Evolutionary conservation across 1,284 basidiomycete species (phyloP).

Genomic region (Sphagnurus paluster): DNA sequence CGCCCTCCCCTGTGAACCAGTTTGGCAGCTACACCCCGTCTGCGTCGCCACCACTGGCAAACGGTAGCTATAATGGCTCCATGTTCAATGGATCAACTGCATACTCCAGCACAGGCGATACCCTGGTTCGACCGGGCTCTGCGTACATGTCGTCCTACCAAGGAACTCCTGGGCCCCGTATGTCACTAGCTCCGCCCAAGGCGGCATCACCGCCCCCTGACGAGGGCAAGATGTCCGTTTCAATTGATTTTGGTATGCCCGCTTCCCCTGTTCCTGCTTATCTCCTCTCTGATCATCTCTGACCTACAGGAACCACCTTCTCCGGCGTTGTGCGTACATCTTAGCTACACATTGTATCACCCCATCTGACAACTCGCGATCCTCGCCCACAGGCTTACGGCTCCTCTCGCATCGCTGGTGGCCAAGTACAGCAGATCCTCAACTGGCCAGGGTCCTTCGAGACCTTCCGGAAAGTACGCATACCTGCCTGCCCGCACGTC

Average conservation of each 20-base stretch:
- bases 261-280: not conserved
- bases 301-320: conserved; percentile 69
- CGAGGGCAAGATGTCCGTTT: conserved; percentile 70
- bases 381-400: conserved; percentile 61
- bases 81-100: conserved; percentile 22
- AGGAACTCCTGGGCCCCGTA: conserved; percentile 21
- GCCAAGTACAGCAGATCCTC: conserved; percentile 74
- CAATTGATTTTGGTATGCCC: conserved; percentile 76
- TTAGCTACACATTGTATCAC: conserved; percentile 1
- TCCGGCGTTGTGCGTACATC: conserved; percentile 69
- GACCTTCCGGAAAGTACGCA: conserved; percentile 66
- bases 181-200: conserved; percentile 24
- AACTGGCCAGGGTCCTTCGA: conserved; percentile 79
- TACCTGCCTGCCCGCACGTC: not conserved
- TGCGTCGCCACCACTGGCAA: conserved; percentile 17
- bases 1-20: conserved; percentile 28
- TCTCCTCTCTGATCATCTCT: conserved; percentile 5
- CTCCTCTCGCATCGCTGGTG: conserved; percentile 77
- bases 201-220: conserved; percentile 31
- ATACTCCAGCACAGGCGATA: conserved; percentile 21
- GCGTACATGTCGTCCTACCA: conserved; percentile 25
- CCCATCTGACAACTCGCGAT: conserved; percentile 12
- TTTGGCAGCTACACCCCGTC: conserved; percentile 18
- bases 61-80: conserved; percentile 21
- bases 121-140: conserved; percentile 36